Evolutionary conservation across 2,329 filamentous ascomycete species (phyloP), one percentile per base, ranked within the genome.

Genomic region (Gnomoniopsis sp.): DNA sequence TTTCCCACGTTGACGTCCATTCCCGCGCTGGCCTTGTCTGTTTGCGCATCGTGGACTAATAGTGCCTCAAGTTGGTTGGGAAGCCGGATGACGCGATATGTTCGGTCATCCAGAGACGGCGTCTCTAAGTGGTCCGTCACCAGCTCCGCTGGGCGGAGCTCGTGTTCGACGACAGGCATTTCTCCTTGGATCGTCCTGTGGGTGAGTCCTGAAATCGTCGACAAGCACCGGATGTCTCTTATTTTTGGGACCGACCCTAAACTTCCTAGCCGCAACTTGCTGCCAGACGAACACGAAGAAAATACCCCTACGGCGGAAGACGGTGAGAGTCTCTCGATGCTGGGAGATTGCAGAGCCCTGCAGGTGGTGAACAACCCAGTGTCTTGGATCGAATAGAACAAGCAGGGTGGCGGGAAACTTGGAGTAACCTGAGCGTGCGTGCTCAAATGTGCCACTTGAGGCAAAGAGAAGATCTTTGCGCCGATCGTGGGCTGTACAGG

Each of bases 1-100:
- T 91, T 96, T 62, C 95, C 95, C 38, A 97, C 93, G 72, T 96
- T 93, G 70, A 98, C 93, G 71, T 98, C 95, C 70, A 98, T 86
- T 53, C 93, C 90, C 11, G 93, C 95, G 68, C 92, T 96, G 64
- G 95, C 93, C 81, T 98, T 98, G 79, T 99, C 95, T 8, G 95
- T 96, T 63, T 96, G 88, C 1, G 90, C 85, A 75, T 99, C 95
- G 71, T 98, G 93, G 57, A 98, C 95, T 52, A 99, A 78, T 19
- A 99, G 80, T 8, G 87, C 93, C 78, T 99, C 93, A 17, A 99
- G 84, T 72, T 93, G 82, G 74, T 99, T 99, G 49, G 85, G 78
- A 55, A 99, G 81, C 55, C 86, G 85, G 66, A 98, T 88, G 63
- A 99, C 91, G 59, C 93, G 84, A 72, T 99, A 99, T 34, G 86